Evolutionary conservation across 805 yeast genomes (phyloP), one percentile per base, ranked within the genome.

Genomic region (Ogataea pignaliae): DNA sequence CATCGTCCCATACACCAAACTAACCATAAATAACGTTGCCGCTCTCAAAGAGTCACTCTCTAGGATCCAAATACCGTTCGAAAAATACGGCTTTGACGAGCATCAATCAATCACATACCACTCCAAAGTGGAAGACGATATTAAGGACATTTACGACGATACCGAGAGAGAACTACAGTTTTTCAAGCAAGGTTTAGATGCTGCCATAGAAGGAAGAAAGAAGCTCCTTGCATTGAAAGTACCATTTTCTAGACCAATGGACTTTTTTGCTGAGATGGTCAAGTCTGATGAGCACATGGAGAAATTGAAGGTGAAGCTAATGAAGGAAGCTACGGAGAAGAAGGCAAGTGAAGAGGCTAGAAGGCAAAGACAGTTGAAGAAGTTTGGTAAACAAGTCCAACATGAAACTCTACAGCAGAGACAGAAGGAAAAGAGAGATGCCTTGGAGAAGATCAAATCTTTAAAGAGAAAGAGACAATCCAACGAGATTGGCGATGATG

Each of bases 251-350:
- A 80, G 99, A 65, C 99, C 99, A 32, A 70, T 79, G 58, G 99
- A 93, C 64, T 93, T 88, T 66, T 93, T 93, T 70, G 99, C 99
- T 15, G 99, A 93, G 69, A 93, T 93, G 99, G 87, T 89, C 47
- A 93, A 93, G 71, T 83, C 90, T 43, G 99, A 93, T 66, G 97
- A 88, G 65, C 99, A 93, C 67, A 93, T 93, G 99, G 97, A 88
- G 60, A 87, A 81, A 68, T 76, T 93, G 61, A 89, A 88, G 73
- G 70, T 73, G 59, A 88, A 87, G 67, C 75, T 91, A 55, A 73
- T 89, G 36, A 76, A 79, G 51, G 97, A 88, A 63, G 81, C 78
- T 35, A 68, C 75, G 6, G 85, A 84, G 64, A 88, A 88, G 79
- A 86, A 85, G 67, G 96, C 96, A 1, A 76, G 89, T 43, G 91